Evolutionary conservation across 2,329 filamentous ascomycete species (phyloP), one percentile per base, ranked within the genome.

Genomic region (Pseudogymnoascus sp.): DNA sequence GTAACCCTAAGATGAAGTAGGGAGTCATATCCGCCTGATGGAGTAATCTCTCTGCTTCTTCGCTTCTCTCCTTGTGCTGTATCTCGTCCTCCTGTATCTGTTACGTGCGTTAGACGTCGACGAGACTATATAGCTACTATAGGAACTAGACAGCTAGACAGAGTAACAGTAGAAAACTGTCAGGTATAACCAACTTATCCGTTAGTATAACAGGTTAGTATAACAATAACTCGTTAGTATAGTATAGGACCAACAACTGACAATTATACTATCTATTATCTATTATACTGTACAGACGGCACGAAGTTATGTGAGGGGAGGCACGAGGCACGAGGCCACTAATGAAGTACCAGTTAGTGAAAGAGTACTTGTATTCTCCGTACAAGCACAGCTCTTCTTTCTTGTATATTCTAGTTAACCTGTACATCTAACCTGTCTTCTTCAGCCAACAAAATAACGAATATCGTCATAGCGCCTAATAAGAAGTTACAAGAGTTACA

Each of bases 381-480:
- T 31, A 56, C 28, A 18, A 12, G 1, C 14, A 34, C n/a, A 34
- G 28, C 28, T 34, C 50, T 6, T 56, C 46, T 56, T 5, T 34
- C n/a, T 12, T 34, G 50, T 56, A 56, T 4, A 34, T 18, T 56
- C 5, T 12, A 7, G 8, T 7, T 34, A 34, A 18, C 50, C 14
- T 34, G 50, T 56, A 56, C 50, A 56, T 56, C 50, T 34, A 5
- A 10, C 25, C 16, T 14, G 8, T 18, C 16, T 7, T 34, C 28
- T 34, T 28, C 16, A 34, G 50, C 50, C 28, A 56, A 28, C 50
- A 56, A 56, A 56, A 56, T 28, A 56, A 56, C 28, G 8, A 12
- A 56, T 56, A 56, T 56, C 50, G 50, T 56, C 50, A 56, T 56
- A 56, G 50, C 50, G 50, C n/a, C 50, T 31, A 34, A 34, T 34